Base-by-base conservation (phyloP, 139 green algal species). In the Chlamydomonas sp. region DNA sequence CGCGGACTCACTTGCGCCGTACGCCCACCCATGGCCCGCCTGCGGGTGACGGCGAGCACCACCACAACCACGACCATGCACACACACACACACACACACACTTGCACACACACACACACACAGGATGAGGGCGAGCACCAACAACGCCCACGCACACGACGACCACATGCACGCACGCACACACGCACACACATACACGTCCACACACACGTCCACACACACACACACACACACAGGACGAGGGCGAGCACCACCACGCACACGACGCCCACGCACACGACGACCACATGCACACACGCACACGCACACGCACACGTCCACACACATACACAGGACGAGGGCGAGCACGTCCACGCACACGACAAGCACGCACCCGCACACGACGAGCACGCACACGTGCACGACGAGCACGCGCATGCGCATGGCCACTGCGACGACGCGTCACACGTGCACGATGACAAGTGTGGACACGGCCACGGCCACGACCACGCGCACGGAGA, bases 401-500 rank as follows among this genome's bases (percentile, higher is more conserved):
- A 68, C 60, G 48, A 68, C 10, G 60, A 68, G 10, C 60, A 68
- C 24, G 26, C 13, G 20, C 43, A 54, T 54, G 43, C 13, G 16
- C 43, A 28, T 54, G 62, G 3, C 33, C 4, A 28, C 16, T 34
- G 20, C 4, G 28, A 43, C 49, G 48, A 48, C 31, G 10, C 8
- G 6, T 43, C 30, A 6, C 26, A 72, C 33, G 62, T 61, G 13
- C 65, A 61, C 47, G 22, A 28, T 28, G 26, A 77, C 37, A 58
- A 81, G 59, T 34, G 47, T 6, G 22, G 38, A 0, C 43, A 74
- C 29, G 26, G 31, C 62, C 62, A 78, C 60, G 30, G 75, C 4
- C 8, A 36, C 28, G 63, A 76, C 24, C 61, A 69, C 72, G 35
- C 47, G 37, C 67, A 78, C 72, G 48, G 37, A 3, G 61, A 50